Percentiles rank a stretch among this genome's conserved stretches.
These are phyloP conservation scores for Populus ilicifolia DNA, from an alignment of 345 rosid genomes.

Conservation along the genomic window DNA sequence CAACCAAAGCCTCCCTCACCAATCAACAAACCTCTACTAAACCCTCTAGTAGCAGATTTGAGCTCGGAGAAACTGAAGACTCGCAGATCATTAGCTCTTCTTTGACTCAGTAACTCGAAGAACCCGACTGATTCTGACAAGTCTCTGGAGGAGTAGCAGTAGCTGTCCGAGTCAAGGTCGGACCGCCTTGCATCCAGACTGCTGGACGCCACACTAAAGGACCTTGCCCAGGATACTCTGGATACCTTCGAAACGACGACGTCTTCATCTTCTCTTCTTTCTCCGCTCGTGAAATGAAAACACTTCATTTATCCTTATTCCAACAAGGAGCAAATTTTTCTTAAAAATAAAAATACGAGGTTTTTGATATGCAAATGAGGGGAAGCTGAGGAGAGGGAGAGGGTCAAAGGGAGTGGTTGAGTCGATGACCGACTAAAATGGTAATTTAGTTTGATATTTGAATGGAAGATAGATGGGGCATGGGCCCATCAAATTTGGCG, in stretches of 20 bases:
- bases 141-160: constrained; percentile 46
- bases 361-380: neutral
- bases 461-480: neutral
- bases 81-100: constrained; percentile 72
- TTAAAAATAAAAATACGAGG: too few relatives aligned
- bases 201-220: constrained; percentile 82
- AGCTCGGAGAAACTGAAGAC: constrained; percentile 71
- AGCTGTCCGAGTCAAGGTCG: constrained; percentile 68
- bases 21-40: constrained; percentile 64
- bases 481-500: neutral
- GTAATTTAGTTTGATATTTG: neutral
- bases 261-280: constrained; percentile 39
- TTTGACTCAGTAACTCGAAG: constrained; percentile 50
- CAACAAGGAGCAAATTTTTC: too few relatives aligned
- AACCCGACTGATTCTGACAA: constrained; percentile 51
- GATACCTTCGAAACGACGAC: constrained; percentile 49
- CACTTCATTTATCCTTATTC: constrained; percentile 56
- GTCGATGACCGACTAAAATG: too few relatives aligned
- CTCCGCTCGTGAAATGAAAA: constrained; percentile 86
- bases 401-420: neutral
- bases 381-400: neutral
- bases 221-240: constrained; percentile 81
- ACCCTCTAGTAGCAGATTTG: constrained; percentile 76
- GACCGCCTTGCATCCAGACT: constrained; percentile 72
- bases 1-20: constrained; percentile 99